These are phyloP conservation scores for Syzygium grande DNA, from an alignment of 345 rosid species.

Conservation along the genomic window DNA sequence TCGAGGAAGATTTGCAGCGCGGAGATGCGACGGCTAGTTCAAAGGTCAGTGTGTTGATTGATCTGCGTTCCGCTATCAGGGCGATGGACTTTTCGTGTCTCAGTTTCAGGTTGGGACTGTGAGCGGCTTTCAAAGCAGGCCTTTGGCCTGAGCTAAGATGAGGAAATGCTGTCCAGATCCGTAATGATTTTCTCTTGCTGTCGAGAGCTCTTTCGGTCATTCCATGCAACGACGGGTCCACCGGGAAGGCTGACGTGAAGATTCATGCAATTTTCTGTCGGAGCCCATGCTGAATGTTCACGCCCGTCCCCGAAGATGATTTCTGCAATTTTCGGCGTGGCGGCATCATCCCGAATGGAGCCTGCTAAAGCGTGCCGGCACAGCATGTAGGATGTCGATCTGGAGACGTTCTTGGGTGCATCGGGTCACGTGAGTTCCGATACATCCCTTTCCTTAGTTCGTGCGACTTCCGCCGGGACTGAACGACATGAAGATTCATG, in stretches of 20 bases:
- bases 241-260: neutral
- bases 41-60: neutral
- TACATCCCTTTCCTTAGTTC: neutral
- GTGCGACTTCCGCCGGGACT: neutral
- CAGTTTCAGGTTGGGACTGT: neutral
- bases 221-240: neutral
- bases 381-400: neutral
- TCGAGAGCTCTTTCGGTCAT: neutral
- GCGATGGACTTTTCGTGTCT: neutral
- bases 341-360: neutral
- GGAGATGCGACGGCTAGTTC: neutral
- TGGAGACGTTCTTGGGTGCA: neutral
- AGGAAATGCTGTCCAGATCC: neutral
- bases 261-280: neutral
- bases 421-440: neutral
- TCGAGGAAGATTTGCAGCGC: neutral
- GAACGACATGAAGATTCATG: neutral
- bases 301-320: neutral
- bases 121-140: neutral
- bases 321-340: neutral
- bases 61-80: neutral
- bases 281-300: too few relatives aligned
- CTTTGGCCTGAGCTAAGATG: neutral
- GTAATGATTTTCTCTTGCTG: neutral
- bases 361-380: neutral